Evolutionary conservation across 352 stramenopile genomes (phyloP).

Genomic region (Poterioochromonas sp.): DNA sequence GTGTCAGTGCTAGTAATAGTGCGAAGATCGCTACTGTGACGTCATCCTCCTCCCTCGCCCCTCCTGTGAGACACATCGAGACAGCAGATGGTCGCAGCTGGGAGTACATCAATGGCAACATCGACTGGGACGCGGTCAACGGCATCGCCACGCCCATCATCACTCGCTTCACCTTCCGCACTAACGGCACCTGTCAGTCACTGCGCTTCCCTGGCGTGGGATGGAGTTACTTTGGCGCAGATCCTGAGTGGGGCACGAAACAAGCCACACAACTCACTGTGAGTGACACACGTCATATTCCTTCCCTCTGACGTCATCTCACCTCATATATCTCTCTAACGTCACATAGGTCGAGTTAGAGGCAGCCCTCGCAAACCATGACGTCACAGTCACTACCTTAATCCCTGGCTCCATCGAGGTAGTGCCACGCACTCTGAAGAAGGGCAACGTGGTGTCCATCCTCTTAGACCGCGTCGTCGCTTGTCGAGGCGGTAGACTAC

Average conservation of each 20-base stretch:
- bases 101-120: conserved; percentile 59
- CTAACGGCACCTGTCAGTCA: conserved; percentile 25
- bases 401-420: conserved; percentile 32
- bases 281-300: background rate
- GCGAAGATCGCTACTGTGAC: conserved; percentile 12
- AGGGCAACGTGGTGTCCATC: background rate
- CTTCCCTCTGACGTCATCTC: background rate
- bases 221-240: conserved; percentile 32
- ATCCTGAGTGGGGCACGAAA: conserved; percentile 27
- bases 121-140: conserved; percentile 65
- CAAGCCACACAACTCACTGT: conserved; percentile 25
- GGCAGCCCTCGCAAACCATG: conserved; percentile 3
- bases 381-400: conserved; percentile 9
- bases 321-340: background rate
- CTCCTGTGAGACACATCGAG: background rate
- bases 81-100: conserved; percentile 41
- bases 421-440: conserved; percentile 16
- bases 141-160: conserved; percentile 20
- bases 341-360: background rate
- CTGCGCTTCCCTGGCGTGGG: conserved; percentile 22
- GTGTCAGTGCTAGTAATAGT: background rate
- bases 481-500: background rate
- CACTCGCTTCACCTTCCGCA: conserved; percentile 31
- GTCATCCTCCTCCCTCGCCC: too few relatives aligned
- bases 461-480: background rate